Conservation (phyloP, 2,329 filamentous ascomycete species). For the Colletotrichum salicis region DNA sequence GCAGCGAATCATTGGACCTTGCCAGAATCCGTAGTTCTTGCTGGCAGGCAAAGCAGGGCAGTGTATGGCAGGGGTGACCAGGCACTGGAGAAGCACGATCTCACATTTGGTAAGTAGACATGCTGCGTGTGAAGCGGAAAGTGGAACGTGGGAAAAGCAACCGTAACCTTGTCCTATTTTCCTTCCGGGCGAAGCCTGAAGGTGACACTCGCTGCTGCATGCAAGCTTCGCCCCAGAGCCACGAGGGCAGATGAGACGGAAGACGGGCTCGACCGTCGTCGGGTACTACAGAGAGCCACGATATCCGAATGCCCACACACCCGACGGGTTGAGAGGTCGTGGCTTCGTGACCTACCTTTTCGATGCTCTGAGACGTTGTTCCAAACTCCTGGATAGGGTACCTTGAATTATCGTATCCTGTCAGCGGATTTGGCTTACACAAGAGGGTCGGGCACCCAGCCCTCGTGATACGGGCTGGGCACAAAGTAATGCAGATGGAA, state of each 20-base stretch:
- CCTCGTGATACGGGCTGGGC: not conserved
- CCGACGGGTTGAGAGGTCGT: not conserved
- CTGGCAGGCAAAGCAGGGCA: not conserved
- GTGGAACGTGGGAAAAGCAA: conserved; percentile 11
- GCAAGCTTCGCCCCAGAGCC: not conserved
- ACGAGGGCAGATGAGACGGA: not conserved
- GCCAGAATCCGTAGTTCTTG: not conserved
- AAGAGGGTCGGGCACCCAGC: not conserved
- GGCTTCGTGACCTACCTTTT: not conserved
- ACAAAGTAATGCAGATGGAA: not conserved
- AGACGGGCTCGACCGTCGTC: not conserved
- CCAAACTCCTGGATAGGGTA: not conserved
- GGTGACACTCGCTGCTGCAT: not conserved
- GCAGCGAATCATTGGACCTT: conserved; percentile 7
- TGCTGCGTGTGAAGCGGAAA: not conserved
- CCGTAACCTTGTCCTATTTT: not conserved
- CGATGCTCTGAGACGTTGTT: not conserved
- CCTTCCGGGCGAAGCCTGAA: not conserved
- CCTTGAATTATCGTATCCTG: not conserved
- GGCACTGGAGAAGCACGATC: not conserved
- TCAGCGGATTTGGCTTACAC: not conserved
- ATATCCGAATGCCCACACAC: conserved; percentile 5
- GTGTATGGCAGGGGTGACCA: not conserved
- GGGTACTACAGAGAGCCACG: not conserved
- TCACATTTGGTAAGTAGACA: not conserved